Evolutionary conservation across 768 basidiomycete species (phyloP).

Genomic region (Imleria badia): DNA sequence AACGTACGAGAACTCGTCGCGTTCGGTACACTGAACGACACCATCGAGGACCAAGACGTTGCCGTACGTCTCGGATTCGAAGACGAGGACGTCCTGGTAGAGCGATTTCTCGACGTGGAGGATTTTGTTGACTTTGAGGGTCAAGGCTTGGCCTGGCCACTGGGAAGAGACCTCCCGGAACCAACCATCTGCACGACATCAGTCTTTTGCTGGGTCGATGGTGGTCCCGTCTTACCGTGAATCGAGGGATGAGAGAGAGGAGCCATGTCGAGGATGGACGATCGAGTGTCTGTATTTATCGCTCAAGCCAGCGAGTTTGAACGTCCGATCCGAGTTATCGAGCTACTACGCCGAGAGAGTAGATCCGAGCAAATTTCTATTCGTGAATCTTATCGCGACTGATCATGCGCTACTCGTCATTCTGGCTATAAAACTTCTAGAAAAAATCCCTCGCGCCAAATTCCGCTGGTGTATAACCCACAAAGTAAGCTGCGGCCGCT

Average conservation of each 20-base stretch:
- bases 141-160: slow-evolving; percentile 98
- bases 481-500: too few relatives aligned
- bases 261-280: slow-evolving; percentile 34
- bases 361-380: too few relatives aligned
- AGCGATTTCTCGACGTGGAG: slow-evolving; percentile 90
- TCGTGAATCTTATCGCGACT: too few relatives aligned
- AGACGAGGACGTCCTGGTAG: slow-evolving; percentile 97
- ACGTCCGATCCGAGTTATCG: too few relatives aligned
- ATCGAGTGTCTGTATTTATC: too few relatives aligned
- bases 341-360: too few relatives aligned
- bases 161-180: slow-evolving; percentile 93
- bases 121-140: slow-evolving; percentile 92
- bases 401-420: too few relatives aligned
- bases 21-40: slow-evolving; percentile 95
- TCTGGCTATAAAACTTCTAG: too few relatives aligned
- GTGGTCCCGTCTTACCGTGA: slow-evolving; percentile 36
- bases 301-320: too few relatives aligned
- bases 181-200: slow-evolving; percentile 71
- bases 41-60: slow-evolving; percentile 96
- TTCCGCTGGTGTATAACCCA: too few relatives aligned
- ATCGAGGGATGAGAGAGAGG: slow-evolving; percentile 57
- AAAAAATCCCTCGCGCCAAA: too few relatives aligned
- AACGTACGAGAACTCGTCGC: slow-evolving; percentile 96
- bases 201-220: slow-evolving; percentile 7
- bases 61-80: slow-evolving; percentile 94